Conservation (phyloP, 108 stramenopile genomes). For the Fistulifera solaris region DNA sequence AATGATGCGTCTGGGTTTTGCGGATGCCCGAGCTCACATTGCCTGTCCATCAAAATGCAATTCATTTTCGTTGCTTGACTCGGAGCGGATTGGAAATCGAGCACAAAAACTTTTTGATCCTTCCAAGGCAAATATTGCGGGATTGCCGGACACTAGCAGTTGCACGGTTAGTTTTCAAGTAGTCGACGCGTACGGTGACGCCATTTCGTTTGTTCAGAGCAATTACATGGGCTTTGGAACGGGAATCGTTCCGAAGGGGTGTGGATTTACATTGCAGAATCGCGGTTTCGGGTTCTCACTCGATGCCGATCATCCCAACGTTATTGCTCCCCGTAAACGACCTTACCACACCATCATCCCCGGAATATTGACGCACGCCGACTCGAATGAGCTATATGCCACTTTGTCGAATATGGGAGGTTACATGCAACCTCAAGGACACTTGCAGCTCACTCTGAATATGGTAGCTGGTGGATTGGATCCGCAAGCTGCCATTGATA, state of each 20-base stretch:
- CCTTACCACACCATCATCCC: constrained; percentile 99
- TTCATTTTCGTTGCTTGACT: constrained; percentile 31
- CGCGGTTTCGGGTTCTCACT: constrained; percentile 84
- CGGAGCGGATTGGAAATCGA: constrained; percentile 44
- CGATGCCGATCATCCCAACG: constrained; percentile 74
- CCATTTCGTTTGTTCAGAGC: constrained; percentile 90
- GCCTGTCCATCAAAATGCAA: constrained; percentile 41
- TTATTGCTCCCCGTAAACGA: constrained; percentile 66
- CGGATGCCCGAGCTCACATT: constrained; percentile 68
- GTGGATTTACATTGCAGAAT: constrained; percentile 96
- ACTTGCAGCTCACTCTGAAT: constrained; percentile 83
- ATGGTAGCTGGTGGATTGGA: constrained; percentile 68
- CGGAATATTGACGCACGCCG: constrained; percentile 71
- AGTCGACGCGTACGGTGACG: constrained; percentile 85
- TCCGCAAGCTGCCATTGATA: constrained; percentile 85
- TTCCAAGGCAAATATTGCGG: constrained; percentile 40
- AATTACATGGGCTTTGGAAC: constrained; percentile 96
- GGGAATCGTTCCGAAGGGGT: constrained; percentile 84
- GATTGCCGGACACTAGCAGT: constrained; percentile 40
- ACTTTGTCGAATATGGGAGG: constrained; percentile 93
- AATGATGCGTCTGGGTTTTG: constrained; percentile 90
- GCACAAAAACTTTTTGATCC: constrained; percentile 46
- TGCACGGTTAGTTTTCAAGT: constrained; percentile 92
- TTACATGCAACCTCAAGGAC: constrained; percentile 97
- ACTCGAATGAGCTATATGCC: constrained; percentile 78